Evolutionary conservation across 139 green algal genomes (phyloP), one percentile per base, ranked within the genome.

Genomic region (Microglena sp.): DNA sequence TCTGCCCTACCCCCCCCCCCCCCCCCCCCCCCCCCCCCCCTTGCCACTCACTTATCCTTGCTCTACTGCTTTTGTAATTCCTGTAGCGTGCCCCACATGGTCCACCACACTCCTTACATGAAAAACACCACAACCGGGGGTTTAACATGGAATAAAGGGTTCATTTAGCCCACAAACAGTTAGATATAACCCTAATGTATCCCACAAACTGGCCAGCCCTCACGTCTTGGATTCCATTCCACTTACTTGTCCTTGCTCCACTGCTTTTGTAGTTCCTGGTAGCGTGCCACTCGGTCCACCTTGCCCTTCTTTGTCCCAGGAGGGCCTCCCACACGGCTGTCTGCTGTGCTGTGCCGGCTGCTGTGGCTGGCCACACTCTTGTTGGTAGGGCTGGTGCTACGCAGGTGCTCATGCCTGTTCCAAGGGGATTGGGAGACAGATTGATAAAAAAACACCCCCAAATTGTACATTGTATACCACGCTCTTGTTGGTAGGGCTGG

Each of bases 211-310:
- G n/a, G n/a, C n/a, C n/a, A n/a, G n/a, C n/a, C n/a, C n/a, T n/a
- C n/a, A n/a, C n/a, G n/a, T n/a, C n/a, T n/a, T n/a, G n/a, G n/a
- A n/a, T 31, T 26, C 21, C 22, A 64, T 45, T 2, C 60, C 29
- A 53, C 69, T 5, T 45, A 79, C 73, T 67, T 78, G 63, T 71
- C 66, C 18, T 68, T 61, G 61, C 33, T 68, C 73, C 73, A 75
- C 18, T 67, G 63, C 33, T 63, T n/a, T 50, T 67, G 45, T 33
- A 79, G 58, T 40, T 79, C 36, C 50, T 75, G 68, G 62, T 79
- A 75, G 32, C 73, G 62, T 8, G 46, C n/a, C 31, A 75, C 73
- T 2, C 73, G 67, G 56, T 75, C 67, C 27, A 75, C 63, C 58
- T 75, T 75, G 54, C 28, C 54, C 34, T 24, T 7, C 27, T 46